Base-by-base conservation (phyloP, 1,284 basidiomycete genomes). In the Puccinia polysora region DNA sequence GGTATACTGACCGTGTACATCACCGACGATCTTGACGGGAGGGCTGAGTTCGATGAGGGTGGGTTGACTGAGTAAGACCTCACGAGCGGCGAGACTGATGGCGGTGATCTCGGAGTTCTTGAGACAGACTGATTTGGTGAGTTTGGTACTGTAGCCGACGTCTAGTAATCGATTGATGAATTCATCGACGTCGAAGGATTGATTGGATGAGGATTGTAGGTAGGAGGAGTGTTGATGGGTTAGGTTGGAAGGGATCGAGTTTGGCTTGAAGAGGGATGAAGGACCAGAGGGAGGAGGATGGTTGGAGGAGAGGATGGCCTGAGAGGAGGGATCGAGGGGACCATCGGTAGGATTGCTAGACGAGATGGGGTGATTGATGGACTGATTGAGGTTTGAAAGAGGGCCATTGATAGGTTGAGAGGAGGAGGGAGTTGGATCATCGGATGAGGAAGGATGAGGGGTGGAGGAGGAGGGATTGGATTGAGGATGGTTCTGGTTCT, bases 11-110 rank as follows among this genome's bases (percentile, higher is more conserved):
- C 96, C 96, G 80, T 99, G 96, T 2, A 97, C 94, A 81, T 99
- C 96, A 34, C 96, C 96, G 15, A 98, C 95, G 75, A 99, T 97
- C 85, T 98, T 99, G 77, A 98, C 96, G 10, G 96, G 95, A 7
- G 96, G 96, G 25, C 90, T 92, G 62, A 99, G 86, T 82, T 99
- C 96, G 79, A 99, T 90, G 74, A 99, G 86, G 0, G 96, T 97
- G 8, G 96, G 96, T 81, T 99, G 96, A 77, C 86, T 88, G 75
- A 99, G 87, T 80, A 98, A 95, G 65, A 98, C 90, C 76, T 98
- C 96, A 70, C 95, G 87, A 25, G 94, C 95, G n/a, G 95, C 91
- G 75, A 90, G 87, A 81, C 96, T 98, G 74, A 99, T 90, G 49
- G 90, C 88, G 18, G 88, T 89, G 78, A 98, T 97, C 82, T 99